Conservation (phyloP, 75 land plant species). For the Adiantum capillusveneris region DNA sequence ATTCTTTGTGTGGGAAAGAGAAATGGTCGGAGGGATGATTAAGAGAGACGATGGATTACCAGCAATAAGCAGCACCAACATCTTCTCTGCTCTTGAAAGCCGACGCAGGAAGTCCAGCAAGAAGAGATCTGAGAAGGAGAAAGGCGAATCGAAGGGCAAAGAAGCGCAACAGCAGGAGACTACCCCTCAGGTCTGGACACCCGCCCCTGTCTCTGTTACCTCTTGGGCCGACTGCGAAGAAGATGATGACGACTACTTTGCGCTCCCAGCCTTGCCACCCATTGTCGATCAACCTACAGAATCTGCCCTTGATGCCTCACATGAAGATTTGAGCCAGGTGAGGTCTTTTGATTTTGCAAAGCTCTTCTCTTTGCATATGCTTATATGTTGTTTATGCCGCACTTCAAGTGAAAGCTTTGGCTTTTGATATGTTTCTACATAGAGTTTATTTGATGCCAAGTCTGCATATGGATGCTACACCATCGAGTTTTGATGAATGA, state of each 20-base stretch:
- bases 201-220: constrained; percentile 57
- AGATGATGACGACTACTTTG: constrained; percentile 85
- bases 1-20: too few relatives aligned
- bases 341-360: constrained; percentile 9
- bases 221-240: constrained; percentile 95
- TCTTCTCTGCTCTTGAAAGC: constrained; percentile 80
- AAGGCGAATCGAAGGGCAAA: constrained; percentile 26
- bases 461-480: too few relatives aligned
- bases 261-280: constrained; percentile 62
- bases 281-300: constrained; percentile 10
- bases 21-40: constrained; percentile 70
- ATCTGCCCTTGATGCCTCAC: not conserved
- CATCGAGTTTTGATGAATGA: too few relatives aligned
- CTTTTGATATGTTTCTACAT: not conserved
- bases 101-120: constrained; percentile 57
- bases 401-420: too few relatives aligned
- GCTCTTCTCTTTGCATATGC: not conserved
- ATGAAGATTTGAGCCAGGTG: constrained; percentile 29
- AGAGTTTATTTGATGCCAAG: too few relatives aligned
- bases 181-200: constrained; percentile 68
- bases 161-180: constrained; percentile 37
- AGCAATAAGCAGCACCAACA: constrained; percentile 68
- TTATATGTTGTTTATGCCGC: not conserved
- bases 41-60: constrained; percentile 75
- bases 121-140: constrained; percentile 68